Base-by-base conservation (phyloP, 2,329 filamentous ascomycete genomes). In the Blumeriella jaapii region DNA sequence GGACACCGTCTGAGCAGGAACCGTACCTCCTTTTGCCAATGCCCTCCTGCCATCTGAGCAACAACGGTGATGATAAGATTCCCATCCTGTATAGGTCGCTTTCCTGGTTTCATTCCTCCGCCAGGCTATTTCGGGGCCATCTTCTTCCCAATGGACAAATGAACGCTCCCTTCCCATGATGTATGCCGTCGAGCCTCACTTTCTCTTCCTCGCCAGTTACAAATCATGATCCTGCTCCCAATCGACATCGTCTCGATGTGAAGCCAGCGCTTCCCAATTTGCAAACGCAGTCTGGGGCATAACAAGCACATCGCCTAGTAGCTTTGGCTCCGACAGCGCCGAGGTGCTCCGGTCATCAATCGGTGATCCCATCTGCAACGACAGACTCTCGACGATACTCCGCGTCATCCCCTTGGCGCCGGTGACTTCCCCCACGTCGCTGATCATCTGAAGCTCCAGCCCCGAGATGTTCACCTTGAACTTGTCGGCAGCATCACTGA, bases 361-460 rank as follows among this genome's bases (percentile, higher is more conserved):
- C 2, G 24, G 38, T 3, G 28, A 26, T 5, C 47, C 40, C 2
- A 53, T 30, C 11, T 29, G 40, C 7, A 29, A 31, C 11, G 40
- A 41, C 36, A 58, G 29, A 28, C 54, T 56, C 28, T 45, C 47
- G 2, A 51, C 31, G 10, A 57, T 39, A 29, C 49, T 43, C 2
- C 31, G 24, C 6, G 54, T 55, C 35, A 56, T 39, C 6, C 49
- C 43, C 19, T 46, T 45, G 1, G 55, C 53, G 0, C 52, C 54
- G 1, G 55, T 51, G 3, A 55, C 44, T 33, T 56, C 51, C 3
- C 55, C 49, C 4, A 55, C 48, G 9, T 56, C 54, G 7, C 47
- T 47, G 14, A 50, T 42, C 44, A 51, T 35, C 8, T 31, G 49
- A 3, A 41, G 39, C 7, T 38, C 53, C 14, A 52, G 26, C 2